Conservation (phyloP, 177 flowering plant genomes). For the Tripterygium wilfordii region DNA sequence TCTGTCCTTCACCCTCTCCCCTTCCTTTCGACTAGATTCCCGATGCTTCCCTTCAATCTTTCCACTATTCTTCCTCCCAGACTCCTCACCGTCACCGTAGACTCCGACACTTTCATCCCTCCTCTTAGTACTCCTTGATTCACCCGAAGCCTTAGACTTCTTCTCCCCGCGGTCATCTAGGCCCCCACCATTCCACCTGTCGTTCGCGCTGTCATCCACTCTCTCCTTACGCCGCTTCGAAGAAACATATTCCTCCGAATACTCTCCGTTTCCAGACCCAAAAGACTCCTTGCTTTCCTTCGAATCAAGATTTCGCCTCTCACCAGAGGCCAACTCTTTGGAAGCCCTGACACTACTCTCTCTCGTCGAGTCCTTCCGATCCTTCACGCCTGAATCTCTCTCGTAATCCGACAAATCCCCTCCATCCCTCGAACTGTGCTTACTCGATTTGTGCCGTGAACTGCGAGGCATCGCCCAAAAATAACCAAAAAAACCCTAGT, state of each 20-base stretch:
- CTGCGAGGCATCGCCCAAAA: conserved; percentile 33
- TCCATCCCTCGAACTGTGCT: conserved; percentile 31
- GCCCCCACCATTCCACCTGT: conserved; percentile 34
- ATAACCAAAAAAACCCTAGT: too few relatives aligned
- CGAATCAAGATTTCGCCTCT: conserved; percentile 26
- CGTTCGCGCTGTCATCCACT: conserved; percentile 12
- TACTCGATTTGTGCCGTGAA: conserved; percentile 37
- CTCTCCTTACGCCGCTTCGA: conserved; percentile 27
- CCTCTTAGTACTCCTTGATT: conserved; percentile 26
- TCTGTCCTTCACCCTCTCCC: conserved; percentile 1
- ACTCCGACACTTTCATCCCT: conserved; percentile 18
- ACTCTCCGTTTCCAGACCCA: conserved; percentile 19
- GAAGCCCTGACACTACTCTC: conserved; percentile 20
- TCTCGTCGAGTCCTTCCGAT: conserved; percentile 16
- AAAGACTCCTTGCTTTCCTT: conserved; percentile 20
- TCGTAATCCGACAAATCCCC: conserved; percentile 36
- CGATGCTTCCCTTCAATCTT: conserved; percentile 22
- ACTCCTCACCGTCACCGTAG: conserved; percentile 17
- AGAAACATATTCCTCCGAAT: conserved; percentile 19
- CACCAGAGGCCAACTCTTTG: conserved; percentile 22
- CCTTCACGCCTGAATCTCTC: conserved; percentile 25
- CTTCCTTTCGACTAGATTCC: conserved; percentile 22
- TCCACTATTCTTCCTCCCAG: conserved; percentile 15
- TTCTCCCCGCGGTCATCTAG: conserved; percentile 14
- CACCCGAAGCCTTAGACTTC: conserved; percentile 17